Percentiles rank a stretch among this genome's conserved stretches.
Conservation (phyloP, 306 rosid species). For the Glycine latifolia region DNA sequence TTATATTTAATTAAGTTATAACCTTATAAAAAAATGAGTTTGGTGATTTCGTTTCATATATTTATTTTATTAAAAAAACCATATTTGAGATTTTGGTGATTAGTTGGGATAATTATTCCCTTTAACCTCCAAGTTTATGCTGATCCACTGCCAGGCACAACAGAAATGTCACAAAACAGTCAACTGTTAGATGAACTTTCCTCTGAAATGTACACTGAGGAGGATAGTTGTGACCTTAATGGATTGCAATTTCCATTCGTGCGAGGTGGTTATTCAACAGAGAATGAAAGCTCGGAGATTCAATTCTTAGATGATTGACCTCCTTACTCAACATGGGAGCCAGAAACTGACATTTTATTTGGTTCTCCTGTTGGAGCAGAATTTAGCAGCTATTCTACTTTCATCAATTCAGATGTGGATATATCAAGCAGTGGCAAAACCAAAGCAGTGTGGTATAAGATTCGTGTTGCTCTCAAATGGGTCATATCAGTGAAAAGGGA, state of each 20-base stretch:
- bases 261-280: constrained; percentile 34
- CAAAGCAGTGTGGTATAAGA: constrained; percentile 62
- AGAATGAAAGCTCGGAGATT: constrained; percentile 35
- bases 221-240: constrained; percentile 28
- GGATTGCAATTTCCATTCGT: constrained; percentile 31
- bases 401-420: background rate
- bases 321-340: constrained; percentile 43
- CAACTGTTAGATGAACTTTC: constrained; percentile 41
- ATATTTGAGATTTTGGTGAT: too few species aligned
- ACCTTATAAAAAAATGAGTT: too few species aligned
- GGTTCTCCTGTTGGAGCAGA: constrained; percentile 45
- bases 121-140: constrained; percentile 35
- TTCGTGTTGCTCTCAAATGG: constrained; percentile 55
- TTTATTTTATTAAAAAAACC: too few species aligned
- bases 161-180: constrained; percentile 36
- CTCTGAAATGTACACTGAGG: constrained; percentile 34
- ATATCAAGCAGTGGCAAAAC: constrained; percentile 50
- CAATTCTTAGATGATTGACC: constrained; percentile 41
- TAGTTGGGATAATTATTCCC: too few species aligned
- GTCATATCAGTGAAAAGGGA: constrained; percentile 47
- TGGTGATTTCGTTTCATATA: too few species aligned
- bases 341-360: constrained; percentile 5
- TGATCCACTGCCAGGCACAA: constrained; percentile 15
- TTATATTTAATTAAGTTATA: too few species aligned
- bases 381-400: constrained; percentile 2